Conservation (phyloP, 1,139 yeast genomes). For the Pichia terricola region DNA sequence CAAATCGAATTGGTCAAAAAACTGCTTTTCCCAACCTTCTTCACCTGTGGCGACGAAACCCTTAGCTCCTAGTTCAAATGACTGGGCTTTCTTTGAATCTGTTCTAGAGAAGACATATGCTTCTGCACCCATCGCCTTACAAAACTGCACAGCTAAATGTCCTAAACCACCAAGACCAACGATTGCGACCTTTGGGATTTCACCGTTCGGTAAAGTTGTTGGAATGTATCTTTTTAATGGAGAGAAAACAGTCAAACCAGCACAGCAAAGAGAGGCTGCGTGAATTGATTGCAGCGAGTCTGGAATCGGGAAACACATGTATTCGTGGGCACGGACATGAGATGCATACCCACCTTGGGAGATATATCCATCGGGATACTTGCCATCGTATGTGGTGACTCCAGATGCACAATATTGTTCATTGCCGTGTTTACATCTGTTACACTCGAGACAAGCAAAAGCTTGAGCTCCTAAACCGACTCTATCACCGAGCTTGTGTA, state of each 20-base stretch:
- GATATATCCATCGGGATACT: slow-evolving; percentile 32
- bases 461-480: slow-evolving; percentile 56
- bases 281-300: slow-evolving; percentile 35
- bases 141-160: slow-evolving; percentile 46
- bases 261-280: slow-evolving; percentile 61
- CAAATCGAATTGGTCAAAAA: slow-evolving; percentile 33
- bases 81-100: slow-evolving; percentile 39
- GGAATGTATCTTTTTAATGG: slow-evolving; percentile 39
- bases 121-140: slow-evolving; percentile 49
- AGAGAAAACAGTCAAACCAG: slow-evolving; percentile 53
- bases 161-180: slow-evolving; percentile 56
- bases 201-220: slow-evolving; percentile 27
- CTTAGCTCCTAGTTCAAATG: slow-evolving; percentile 42
- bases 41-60: slow-evolving; percentile 41
- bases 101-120: slow-evolving; percentile 49
- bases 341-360: slow-evolving; percentile 59
- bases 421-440: slow-evolving; percentile 34
- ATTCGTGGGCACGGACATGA: slow-evolving; percentile 46
- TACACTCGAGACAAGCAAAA: slow-evolving; percentile 39
- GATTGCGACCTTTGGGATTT: slow-evolving; percentile 39
- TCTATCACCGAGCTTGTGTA: slow-evolving; percentile 44
- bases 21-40: slow-evolving; percentile 31
- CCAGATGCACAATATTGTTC: slow-evolving; percentile 41
- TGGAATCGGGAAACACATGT: slow-evolving; percentile 47
- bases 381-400: slow-evolving; percentile 37